phyloP scores from a whole-genome alignment of 2,329 filamentous ascomycete species.

The Orbilia ellipsospora region DNA sequence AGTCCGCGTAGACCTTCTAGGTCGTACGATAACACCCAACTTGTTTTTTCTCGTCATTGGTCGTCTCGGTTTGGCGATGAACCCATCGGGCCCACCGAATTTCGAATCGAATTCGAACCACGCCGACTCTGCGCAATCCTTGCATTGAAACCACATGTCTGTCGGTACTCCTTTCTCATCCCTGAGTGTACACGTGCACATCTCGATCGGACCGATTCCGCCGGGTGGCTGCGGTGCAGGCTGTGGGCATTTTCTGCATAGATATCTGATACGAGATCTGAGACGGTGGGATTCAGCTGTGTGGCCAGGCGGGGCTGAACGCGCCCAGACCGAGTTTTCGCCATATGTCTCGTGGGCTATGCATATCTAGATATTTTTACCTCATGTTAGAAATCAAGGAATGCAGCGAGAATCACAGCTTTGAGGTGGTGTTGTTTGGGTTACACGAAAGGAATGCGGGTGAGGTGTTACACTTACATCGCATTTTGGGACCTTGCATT shows the following conservation, averaged over 20 bases:
- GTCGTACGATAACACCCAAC: constrained; percentile 40
- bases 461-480: constrained; percentile 29
- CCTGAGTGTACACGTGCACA: constrained; percentile 47
- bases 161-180: constrained; percentile 36
- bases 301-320: constrained; percentile 22
- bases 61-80: constrained; percentile 3
- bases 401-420: neutral
- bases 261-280: constrained; percentile 47
- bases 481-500: constrained; percentile 49
- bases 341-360: constrained; percentile 50
- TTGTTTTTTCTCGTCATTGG: constrained; percentile 41
- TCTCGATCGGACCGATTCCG: constrained; percentile 46
- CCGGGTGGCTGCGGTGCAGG: constrained; percentile 32
- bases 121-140: constrained; percentile 40
- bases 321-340: constrained; percentile 32
- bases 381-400: neutral
- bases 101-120: constrained; percentile 48
- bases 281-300: constrained; percentile 50
- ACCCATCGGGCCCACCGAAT: constrained; percentile 41
- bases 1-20: constrained; percentile 11
- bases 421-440: neutral
- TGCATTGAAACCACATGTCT: constrained; percentile 51
- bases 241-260: constrained; percentile 33
- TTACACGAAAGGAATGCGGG: neutral
- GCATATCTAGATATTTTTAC: constrained; percentile 19